Evolutionary conservation across 495 filamentous ascomycete species (phyloP), one percentile per base, ranked within the genome.

Genomic region (Bacidia gigantensis): DNA sequence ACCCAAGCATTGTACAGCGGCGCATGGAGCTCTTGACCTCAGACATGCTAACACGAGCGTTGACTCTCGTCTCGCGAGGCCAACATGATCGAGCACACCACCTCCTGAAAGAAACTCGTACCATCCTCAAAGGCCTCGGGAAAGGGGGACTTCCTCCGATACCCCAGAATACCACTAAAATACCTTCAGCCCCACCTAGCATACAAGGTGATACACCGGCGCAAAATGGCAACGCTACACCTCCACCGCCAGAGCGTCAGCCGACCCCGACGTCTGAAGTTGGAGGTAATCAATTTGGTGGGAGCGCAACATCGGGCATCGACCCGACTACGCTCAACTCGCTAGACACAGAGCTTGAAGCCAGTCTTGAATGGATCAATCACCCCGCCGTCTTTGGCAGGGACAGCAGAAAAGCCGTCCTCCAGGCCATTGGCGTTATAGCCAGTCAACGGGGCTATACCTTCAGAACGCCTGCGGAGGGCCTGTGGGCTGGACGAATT

Each of bases 21-120:
- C 82, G 92, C 41, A 99, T 99, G 92, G 92, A 99, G 67, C 72
- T 99, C 2, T 76, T 99, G 24, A 96, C 93, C 1, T 97, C 93
- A 2, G 92, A 99, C 65, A 99, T 99, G 92, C 72, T 99, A 51
- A 95, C 87, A 10, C 76, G 92, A 39, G 87, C 93, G 2, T 70
- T 99, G 46, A 95, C 88, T 0, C 78, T 99, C 3, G 88, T 96
- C 20, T 87, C 87, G 44, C 78, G 89, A 22, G 86, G 87, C 18
- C 89, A 96, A 63, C 85, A 95, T 60, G 92, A 99, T 54, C 86
- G 89, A 26, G 92, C 90, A 0, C 82, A 92, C 58, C 92, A 93
- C 35, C 76, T 97, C 2, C 70, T 99, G 20, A 85, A 79, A 58
- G 92, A 99, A 65, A 99, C 92, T 11, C 79, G 92, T 2, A 89